phyloP scores from a whole-genome alignment of 2,329 filamentous ascomycete species.

The Seiridium cupressi region DNA sequence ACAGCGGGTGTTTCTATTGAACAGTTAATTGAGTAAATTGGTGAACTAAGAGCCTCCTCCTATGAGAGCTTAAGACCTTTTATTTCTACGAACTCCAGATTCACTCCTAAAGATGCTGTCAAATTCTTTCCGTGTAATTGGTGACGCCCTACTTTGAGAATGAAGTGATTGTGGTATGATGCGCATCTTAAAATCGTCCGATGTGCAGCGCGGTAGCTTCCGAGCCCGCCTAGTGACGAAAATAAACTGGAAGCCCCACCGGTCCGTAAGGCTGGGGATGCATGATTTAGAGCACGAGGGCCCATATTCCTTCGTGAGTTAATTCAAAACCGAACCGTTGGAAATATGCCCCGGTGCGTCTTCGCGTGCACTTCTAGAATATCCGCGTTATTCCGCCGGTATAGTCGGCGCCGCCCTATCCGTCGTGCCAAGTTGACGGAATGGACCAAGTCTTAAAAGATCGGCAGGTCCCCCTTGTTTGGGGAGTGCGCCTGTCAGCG shows the following conservation, averaged over 20 bases:
- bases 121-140: constrained; percentile 1
- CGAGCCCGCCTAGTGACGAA: background rate
- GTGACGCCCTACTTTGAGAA: background rate
- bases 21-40: background rate
- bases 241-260: background rate
- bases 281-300: background rate
- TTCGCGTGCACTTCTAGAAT: too few species aligned
- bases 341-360: background rate
- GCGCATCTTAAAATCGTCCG: background rate
- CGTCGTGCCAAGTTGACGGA: too few species aligned
- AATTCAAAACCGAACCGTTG: background rate
- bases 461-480: too few species aligned
- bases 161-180: constrained; percentile 5
- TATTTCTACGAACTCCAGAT: background rate
- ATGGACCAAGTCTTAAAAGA: too few species aligned
- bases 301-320: background rate
- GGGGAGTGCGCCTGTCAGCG: too few species aligned
- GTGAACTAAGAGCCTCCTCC: too few species aligned
- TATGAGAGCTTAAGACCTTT: background rate
- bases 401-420: too few species aligned
- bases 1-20: background rate
- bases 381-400: too few species aligned
- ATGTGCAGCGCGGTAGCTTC: background rate
- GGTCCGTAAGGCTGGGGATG: background rate
- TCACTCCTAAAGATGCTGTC: background rate